phyloP scores from a whole-genome alignment of 148 eudicot species.

The Nepenthes mirabilis region DNA sequence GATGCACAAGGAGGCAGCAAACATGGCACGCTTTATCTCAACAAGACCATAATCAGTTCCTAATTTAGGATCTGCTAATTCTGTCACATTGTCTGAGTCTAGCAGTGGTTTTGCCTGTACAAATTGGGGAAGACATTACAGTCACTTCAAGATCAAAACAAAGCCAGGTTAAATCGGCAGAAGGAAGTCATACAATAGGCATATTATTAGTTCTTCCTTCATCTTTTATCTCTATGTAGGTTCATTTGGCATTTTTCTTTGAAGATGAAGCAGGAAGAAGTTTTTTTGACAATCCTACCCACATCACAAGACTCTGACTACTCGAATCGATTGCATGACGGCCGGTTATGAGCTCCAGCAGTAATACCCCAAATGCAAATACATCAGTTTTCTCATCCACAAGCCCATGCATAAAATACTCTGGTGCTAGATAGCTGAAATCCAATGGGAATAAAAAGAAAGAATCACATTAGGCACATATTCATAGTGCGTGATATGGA shows the following conservation, averaged over 20 bases:
- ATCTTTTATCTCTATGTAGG: too few relatives aligned
- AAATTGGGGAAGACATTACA: neutral
- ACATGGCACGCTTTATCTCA: slow-evolving; percentile 56
- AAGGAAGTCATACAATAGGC: too few relatives aligned
- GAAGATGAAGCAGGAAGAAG: neutral
- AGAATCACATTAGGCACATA: too few relatives aligned
- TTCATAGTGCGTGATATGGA: too few relatives aligned
- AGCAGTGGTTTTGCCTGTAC: slow-evolving; percentile 70
- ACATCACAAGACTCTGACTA: slow-evolving; percentile 82
- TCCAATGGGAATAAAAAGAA: neutral
- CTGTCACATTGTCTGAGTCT: slow-evolving; percentile 45
- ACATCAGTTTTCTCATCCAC: slow-evolving; percentile 90
- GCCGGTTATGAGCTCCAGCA: slow-evolving; percentile 88
- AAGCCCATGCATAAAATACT: slow-evolving; percentile 89
- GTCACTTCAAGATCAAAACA: too few relatives aligned
- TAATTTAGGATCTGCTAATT: slow-evolving; percentile 61
- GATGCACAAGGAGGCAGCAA: slow-evolving; percentile 65
- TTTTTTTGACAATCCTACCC: slow-evolving; percentile 42
- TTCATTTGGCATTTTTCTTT: neutral
- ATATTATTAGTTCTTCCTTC: neutral
- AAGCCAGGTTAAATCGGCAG: too few relatives aligned
- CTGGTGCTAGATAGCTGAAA: slow-evolving; percentile 45
- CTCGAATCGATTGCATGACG: slow-evolving; percentile 73
- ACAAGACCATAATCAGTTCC: slow-evolving; percentile 32
- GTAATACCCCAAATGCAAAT: slow-evolving; percentile 81